Evolutionary conservation across 192 early-diverging fungal genomes (phyloP), one percentile per base, ranked within the genome.

Genomic region (Backusella tarrabulga): DNA sequence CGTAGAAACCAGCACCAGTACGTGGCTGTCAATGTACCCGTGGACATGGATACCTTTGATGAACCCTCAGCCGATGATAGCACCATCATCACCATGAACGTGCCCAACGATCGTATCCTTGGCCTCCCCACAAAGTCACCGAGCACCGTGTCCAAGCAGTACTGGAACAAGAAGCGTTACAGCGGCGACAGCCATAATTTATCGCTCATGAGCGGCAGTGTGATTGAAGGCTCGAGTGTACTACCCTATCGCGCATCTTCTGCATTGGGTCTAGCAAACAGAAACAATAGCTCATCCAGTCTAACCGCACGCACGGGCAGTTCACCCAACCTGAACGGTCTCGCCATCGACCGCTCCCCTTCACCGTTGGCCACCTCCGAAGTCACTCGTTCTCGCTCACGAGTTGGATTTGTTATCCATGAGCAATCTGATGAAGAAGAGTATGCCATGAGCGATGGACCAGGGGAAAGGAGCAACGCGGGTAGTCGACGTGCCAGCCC

Each of bases 161-260:
- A 79, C 12, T 83, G 81, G 81, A 68, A 29, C 21, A 83, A 83
- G 52, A 83, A 83, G 52, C 71, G 81, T n/a, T 83, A 79, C 38
- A 83, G 81, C 15, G 81, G 81, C 19, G 81, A 83, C 50, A 83
- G 81, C 63, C 32, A 77, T 68, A 79, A 74, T 34, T 8, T 52
- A 17, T 35, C 56, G 4, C 34, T 17, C 1, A 71, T 77, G 52
- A 44, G 23, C 5, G 11, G 34, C 8, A 34, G 67, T 26, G 26
- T 29, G 15, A 63, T 50, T 36, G 71, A 68, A 74, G 78, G 63
- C 41, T 74, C 73, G 32, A 60, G 68, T 63, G 73, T 68, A 35
- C 72, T 74, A 66, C 71, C 68, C 6, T 75, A 71, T 46, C 74
- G 77, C 23, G 34, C 77, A 34, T 69, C 80, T 19, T 73, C 74